Percentiles rank a stretch among this genome's conserved stretches.
These are phyloP conservation scores for Fusarium oligoseptatum DNA, from an alignment of 2,329 filamentous ascomycete genomes.

Conservation along the genomic window DNA sequence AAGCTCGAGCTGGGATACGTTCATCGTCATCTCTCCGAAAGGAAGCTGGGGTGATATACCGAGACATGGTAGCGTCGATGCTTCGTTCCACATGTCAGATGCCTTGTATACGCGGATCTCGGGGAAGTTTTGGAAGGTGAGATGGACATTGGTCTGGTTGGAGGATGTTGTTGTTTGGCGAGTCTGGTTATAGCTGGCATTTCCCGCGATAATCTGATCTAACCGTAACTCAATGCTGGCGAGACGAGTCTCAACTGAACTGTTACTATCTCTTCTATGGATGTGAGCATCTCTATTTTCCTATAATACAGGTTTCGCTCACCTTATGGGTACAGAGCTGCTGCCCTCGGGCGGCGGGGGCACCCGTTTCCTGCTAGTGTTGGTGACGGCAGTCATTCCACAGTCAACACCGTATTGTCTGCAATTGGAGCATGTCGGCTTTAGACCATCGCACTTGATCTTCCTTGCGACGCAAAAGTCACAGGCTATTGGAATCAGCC, in stretches of 20 bases:
- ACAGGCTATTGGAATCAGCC: slow-evolving; percentile 20
- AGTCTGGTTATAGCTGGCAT: background rate
- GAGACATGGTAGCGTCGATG: slow-evolving; percentile 10
- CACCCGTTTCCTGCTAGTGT: background rate
- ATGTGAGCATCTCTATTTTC: too few relatives aligned
- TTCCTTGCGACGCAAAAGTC: slow-evolving; percentile 56
- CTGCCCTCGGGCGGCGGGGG: slow-evolving; percentile 2
- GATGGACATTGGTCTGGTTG: background rate
- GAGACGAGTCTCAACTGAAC: slow-evolving; percentile 2
- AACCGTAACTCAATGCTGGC: slow-evolving; percentile 10
- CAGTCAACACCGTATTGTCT: slow-evolving; percentile 51
- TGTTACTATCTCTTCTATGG: too few relatives aligned
- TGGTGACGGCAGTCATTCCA: slow-evolving; percentile 7
- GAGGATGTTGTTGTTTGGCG: background rate
- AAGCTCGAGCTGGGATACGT: slow-evolving; percentile 2
- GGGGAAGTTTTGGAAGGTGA: slow-evolving; percentile 12
- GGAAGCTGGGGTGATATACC: slow-evolving; percentile 7
- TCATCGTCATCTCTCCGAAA: background rate
- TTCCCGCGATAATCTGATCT: slow-evolving; percentile 9
- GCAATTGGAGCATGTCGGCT: slow-evolving; percentile 54
- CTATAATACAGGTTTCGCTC: background rate
- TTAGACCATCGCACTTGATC: slow-evolving; percentile 54
- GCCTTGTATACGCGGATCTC: slow-evolving; percentile 8
- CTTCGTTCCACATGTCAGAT: slow-evolving; percentile 16
- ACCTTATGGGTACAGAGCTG: background rate